Conservation (phyloP, 345 rosid genomes). For the Salix viminalis region DNA sequence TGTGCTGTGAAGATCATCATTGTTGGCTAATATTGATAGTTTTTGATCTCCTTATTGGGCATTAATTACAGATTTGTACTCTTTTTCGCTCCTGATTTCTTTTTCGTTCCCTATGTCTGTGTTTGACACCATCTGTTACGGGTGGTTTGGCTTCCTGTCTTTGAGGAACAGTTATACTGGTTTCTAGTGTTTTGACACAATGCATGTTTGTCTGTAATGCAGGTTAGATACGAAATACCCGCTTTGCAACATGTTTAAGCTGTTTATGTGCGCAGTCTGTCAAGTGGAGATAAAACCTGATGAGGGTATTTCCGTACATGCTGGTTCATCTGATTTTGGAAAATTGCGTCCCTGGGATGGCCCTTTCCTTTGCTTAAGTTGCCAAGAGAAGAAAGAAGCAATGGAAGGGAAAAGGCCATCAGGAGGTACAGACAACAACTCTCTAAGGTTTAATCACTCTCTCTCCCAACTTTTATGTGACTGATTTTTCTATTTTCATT, state of each 20-base stretch:
- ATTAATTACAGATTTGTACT: not conserved
- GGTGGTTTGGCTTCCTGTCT: not conserved
- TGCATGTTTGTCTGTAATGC: constrained; percentile 27
- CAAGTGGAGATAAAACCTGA: constrained; percentile 98
- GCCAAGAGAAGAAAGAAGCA: constrained; percentile 96
- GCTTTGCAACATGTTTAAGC: constrained; percentile 90
- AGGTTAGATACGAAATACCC: constrained; percentile 95
- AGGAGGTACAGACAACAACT: constrained; percentile 49
- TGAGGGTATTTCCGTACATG: constrained; percentile 90
- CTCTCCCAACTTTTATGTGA: not conserved
- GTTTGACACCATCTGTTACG: not conserved
- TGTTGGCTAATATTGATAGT: not conserved
- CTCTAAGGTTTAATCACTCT: not conserved
- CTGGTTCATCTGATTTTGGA: constrained; percentile 51
- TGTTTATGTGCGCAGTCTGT: constrained; percentile 97
- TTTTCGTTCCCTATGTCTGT: not conserved
- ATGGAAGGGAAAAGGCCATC: constrained; percentile 92
- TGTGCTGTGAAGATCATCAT: constrained; percentile 29
- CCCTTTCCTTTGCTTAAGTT: constrained; percentile 92
- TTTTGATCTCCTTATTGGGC: not conserved
- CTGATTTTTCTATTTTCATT: constrained; percentile 11
- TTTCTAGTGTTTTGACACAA: constrained; percentile 14
- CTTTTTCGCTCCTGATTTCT: not conserved
- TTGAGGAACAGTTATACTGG: not conserved
- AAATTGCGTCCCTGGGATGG: constrained; percentile 98